Base-by-base conservation (phyloP, 768 basidiomycete genomes). In the Suillus paluster region DNA sequence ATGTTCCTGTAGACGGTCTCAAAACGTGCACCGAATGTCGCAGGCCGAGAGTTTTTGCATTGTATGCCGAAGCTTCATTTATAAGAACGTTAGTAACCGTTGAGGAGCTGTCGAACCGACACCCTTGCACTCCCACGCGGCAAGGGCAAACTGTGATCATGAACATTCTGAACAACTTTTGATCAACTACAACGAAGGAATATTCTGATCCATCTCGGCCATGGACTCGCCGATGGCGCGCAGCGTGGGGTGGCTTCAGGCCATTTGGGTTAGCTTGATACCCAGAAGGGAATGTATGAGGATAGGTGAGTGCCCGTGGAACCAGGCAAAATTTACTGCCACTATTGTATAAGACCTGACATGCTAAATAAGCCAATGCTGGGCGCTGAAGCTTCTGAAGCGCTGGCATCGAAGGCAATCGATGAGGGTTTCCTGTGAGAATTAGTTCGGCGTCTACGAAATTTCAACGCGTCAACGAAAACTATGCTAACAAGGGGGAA, bases 281-380 rank as follows among this genome's bases (percentile, higher is more conserved):
- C 30, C 30, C 30, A 6, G 30, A 30, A 30, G 30, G 30, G 30
- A 30, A 49, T 49, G 48, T 1, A 49, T 30, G 17, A 49, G 17
- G 25, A 4, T 19, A 30, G 19, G 27, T 30, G 49, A 33, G 6
- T 30, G 19, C 11, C 11, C 33, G n/a, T 4, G 19, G 6, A 33
- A n/a, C 19, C 30, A 50, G 49, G 49, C 30, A 50, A n/a, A 50
- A 50, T 19, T 27, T 50, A 50, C 30, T 50, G 49, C 49, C 49
- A 12, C 19, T 33, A 7, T 33, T 33, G 30, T 33, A 50, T 11
- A 49, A 1, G n/a, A n/a, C 10, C 4, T 33, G 49, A 50, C 30
- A 6, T 30, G 30, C 30, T 30, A 30, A n/a, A n/a, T n/a, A n/a
- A 30, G 30, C 30, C 30, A 30, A 30, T 30, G 30, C 30, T 30